Evolutionary conservation across 495 filamentous ascomycete species (phyloP).

Genomic region (Lepraria neglecta): DNA sequence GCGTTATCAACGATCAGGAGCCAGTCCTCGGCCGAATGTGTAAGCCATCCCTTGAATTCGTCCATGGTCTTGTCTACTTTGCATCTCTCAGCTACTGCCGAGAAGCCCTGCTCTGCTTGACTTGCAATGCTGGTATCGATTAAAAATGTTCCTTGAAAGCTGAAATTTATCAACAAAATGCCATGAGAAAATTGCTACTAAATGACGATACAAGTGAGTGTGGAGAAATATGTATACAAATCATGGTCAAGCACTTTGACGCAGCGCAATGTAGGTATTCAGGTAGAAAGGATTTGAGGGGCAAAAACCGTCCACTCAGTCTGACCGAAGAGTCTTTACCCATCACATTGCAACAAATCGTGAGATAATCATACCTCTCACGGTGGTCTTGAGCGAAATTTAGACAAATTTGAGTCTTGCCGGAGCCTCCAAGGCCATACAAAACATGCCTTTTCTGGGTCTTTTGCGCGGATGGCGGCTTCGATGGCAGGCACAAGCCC

Average conservation of each 20-base stretch:
- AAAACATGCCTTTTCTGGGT: constrained; percentile 31
- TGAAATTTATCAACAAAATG: neutral
- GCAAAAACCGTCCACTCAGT: too few species aligned
- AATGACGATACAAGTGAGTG: too few species aligned
- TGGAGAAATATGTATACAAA: too few species aligned
- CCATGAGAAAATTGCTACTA: neutral
- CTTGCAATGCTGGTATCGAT: constrained; percentile 37
- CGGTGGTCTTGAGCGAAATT: constrained; percentile 36
- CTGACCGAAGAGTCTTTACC: neutral
- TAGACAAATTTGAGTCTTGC: constrained; percentile 38
- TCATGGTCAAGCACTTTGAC: too few species aligned
- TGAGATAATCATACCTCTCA: constrained; percentile 28
- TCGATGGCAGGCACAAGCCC: constrained; percentile 5
- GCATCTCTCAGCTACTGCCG: constrained; percentile 28
- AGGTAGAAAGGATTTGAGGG: too few species aligned
- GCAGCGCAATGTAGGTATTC: too few species aligned
- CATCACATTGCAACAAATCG: too few species aligned
- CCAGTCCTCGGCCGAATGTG: constrained; percentile 34
- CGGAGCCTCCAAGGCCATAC: constrained; percentile 36
- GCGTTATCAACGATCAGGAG: constrained; percentile 46
- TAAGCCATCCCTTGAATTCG: constrained; percentile 33
- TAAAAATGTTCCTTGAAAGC: constrained; percentile 41
- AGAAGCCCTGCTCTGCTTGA: constrained; percentile 30
- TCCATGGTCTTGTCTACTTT: constrained; percentile 27
- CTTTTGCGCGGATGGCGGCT: neutral